Conservation (phyloP, 139 green algal genomes). For the Gonium pectorale region DNA sequence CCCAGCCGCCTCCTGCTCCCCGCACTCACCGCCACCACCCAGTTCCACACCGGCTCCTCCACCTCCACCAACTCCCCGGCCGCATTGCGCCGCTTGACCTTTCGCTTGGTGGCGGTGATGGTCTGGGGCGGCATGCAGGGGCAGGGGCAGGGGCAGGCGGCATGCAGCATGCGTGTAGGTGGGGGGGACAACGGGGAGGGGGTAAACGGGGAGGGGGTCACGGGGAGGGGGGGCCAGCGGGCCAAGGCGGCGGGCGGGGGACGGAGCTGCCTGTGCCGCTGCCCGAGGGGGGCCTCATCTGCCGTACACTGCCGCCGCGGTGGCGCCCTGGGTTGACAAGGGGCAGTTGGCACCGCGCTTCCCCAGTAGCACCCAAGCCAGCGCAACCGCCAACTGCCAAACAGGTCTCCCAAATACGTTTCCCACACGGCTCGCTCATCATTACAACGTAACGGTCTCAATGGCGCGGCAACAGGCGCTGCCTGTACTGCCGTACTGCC, state of each 20-base stretch:
- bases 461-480: not conserved
- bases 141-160: not conserved
- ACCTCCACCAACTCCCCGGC: not conserved
- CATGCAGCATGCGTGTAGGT: no score
- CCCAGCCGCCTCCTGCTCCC: no score
- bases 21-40: not conserved
- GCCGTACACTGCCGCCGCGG: no score
- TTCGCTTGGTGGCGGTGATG: not conserved
- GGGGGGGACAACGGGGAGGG: no score
- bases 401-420: not conserved
- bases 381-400: not conserved
- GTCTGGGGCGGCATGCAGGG: not conserved
- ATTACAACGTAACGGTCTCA: not conserved
- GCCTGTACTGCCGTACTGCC: no score
- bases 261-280: no score
- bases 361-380: no score
- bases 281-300: no score
- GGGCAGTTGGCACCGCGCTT: not conserved
- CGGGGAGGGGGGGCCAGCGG: no score
- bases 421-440: not conserved
- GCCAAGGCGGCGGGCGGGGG: no score
- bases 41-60: conserved; percentile 18
- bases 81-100: not conserved
- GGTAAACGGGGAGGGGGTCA: not conserved
- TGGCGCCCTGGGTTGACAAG: no score